Evolutionary conservation across 768 basidiomycete genomes (phyloP), one percentile per base, ranked within the genome.

Genomic region (Chalciporus chontae): DNA sequence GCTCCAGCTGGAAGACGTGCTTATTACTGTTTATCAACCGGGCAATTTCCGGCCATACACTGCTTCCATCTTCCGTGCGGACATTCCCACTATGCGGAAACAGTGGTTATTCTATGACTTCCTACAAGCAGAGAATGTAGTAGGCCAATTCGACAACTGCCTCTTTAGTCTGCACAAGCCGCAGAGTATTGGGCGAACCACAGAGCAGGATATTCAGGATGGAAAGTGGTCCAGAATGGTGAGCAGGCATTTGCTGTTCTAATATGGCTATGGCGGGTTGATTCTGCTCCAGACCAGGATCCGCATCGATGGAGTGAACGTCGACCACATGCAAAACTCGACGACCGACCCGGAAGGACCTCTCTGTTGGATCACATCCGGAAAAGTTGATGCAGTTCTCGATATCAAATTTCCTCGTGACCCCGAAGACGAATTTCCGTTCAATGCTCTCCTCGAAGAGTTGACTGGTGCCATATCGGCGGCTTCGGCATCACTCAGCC

Each of bases 81-180:
- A 92, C 58, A 79, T 97, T 31, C 78, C 79, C 11, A 77, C 75
- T 24, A 81, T 98, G 56, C 77, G 96, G 48, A 97, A 96, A 67
- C 84, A 88, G 61, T 98, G 93, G 93, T 59, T 95, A 32, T 96
- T 96, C 68, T 94, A 94, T 67, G 96, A 99, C 68, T 84, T 98
- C 55, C 71, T 98, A 52, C 66, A 63, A 43, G 94, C 96, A 0
- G 94, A 97, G 63, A 90, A 88, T 55, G 87, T 98, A 37, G 95
- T 96, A 8, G 96, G 96, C 4, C 96, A 99, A 66, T 90, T 93
- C 55, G 96, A 99, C 66, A 97, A 97, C 63, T 99, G 96, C 60
- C 65, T 99, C 17, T 96, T 96, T 72, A 97, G 94, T 64, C 65
- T 99, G 55, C 96, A 98, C 62, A 88, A 85, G 62, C 95, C 95